Evolutionary conservation across 345 rosid genomes (phyloP).

Genomic region (Acer negundo): DNA sequence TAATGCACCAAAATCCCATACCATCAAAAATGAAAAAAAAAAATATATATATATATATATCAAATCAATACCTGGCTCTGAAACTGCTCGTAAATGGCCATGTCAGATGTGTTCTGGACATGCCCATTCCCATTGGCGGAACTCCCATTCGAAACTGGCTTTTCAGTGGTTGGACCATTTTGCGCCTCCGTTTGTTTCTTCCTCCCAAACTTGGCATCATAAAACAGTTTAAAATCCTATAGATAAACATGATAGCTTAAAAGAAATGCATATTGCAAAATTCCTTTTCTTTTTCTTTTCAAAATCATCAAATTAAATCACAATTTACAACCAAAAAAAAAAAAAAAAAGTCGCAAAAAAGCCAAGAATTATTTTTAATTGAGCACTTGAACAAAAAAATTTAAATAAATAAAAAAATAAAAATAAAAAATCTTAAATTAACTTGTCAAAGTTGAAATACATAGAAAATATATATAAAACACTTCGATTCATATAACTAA

Average conservation of each 20-base stretch:
- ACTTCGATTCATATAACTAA: no score
- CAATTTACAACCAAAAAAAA: constrained; percentile 1
- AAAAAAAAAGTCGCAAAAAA: neutral
- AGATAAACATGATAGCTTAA: constrained; percentile 37
- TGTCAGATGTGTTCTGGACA: constrained; percentile 50
- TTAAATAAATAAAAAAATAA: no score
- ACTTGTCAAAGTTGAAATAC: no score
- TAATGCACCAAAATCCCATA: neutral
- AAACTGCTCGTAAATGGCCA: constrained; percentile 74
- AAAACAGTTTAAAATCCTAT: constrained; percentile 77
- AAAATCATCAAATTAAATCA: constrained; percentile 7
- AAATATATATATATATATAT: neutral
- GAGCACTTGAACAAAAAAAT: no score
- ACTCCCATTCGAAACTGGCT: constrained; percentile 36
- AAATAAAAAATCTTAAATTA: no score
- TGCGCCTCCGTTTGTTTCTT: constrained; percentile 52
- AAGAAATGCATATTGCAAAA: constrained; percentile 33
- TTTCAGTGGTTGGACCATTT: constrained; percentile 40
- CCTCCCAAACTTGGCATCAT: constrained; percentile 93
- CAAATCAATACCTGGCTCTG: constrained; percentile 49
- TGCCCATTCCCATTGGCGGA: constrained; percentile 49
- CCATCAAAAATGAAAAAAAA: neutral
- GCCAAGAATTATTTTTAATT: neutral
- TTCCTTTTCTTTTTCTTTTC: neutral
- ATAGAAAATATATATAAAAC: no score